Conservation (phyloP, 2,329 filamentous ascomycete species). For the Nemania sp. region DNA sequence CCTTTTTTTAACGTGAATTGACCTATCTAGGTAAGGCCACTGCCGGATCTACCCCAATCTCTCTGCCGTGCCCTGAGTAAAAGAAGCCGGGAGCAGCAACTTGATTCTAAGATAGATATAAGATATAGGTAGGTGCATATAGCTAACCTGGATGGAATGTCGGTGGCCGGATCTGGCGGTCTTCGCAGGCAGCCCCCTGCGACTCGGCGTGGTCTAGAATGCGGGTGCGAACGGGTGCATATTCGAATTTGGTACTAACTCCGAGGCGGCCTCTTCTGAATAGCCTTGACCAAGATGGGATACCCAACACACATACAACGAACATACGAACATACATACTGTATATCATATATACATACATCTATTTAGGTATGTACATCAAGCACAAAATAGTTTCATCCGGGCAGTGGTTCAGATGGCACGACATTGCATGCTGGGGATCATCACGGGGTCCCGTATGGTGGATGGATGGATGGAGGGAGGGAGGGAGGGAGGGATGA, state of each 20-base stretch:
- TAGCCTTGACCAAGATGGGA: neutral
- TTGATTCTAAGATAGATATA: too few species aligned
- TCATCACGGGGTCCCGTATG: too few species aligned
- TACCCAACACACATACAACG: too few species aligned
- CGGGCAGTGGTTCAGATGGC: too few species aligned
- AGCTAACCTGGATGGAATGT: neutral
- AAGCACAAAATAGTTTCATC: too few species aligned
- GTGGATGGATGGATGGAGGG: too few species aligned
- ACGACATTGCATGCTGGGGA: too few species aligned
- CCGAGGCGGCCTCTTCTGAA: constrained; percentile 1
- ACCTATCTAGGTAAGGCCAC: constrained; percentile 22
- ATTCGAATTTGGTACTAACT: neutral
- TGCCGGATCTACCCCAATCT: neutral
- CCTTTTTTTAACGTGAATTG: too few species aligned
- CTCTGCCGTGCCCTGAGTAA: neutral
- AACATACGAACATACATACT: too few species aligned
- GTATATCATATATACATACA: too few species aligned
- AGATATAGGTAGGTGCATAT: neutral
- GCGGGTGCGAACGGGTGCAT: neutral
- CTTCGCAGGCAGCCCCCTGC: neutral
- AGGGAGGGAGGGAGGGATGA: neutral
- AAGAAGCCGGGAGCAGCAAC: too few species aligned
- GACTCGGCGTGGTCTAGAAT: neutral
- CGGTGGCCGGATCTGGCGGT: neutral
- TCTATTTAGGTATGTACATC: too few species aligned